Evolutionary conservation across 495 filamentous ascomycete species (phyloP).

Genomic region (Talaromyces liani): DNA sequence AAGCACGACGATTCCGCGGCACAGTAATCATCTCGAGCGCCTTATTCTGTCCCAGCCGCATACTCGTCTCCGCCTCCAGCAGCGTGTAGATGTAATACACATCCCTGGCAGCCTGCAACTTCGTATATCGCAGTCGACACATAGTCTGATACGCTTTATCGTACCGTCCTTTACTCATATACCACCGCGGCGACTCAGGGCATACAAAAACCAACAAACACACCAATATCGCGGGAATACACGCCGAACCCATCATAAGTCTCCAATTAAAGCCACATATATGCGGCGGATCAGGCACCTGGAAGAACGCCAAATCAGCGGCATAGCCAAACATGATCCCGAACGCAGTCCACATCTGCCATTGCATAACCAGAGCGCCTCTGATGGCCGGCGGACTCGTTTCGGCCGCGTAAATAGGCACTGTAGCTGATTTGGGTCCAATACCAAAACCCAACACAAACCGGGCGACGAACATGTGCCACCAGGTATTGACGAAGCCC

Average conservation of each 20-base stretch:
- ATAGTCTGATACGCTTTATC: constrained; percentile 60
- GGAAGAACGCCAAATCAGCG: constrained; percentile 64
- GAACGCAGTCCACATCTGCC: constrained; percentile 86
- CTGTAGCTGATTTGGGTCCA: constrained; percentile 73
- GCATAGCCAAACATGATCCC: constrained; percentile 75
- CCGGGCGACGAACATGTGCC: constrained; percentile 64
- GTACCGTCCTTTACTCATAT: constrained; percentile 63
- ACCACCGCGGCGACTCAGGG: constrained; percentile 74
- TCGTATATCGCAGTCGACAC: constrained; percentile 56
- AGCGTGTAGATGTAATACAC: constrained; percentile 74
- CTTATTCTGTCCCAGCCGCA: constrained; percentile 54
- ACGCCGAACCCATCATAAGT: constrained; percentile 74
- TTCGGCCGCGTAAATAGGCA: constrained; percentile 75
- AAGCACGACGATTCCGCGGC: constrained; percentile 71
- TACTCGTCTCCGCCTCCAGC: constrained; percentile 56
- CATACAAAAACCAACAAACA: constrained; percentile 62
- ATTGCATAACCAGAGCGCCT: constrained; percentile 71
- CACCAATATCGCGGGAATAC: constrained; percentile 66
- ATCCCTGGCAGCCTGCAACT: constrained; percentile 74
- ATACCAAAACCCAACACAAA: constrained; percentile 71
- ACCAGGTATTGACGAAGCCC: constrained; percentile 67
- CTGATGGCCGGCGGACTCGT: constrained; percentile 63
- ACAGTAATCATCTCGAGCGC: constrained; percentile 64
- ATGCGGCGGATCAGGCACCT: constrained; percentile 45
- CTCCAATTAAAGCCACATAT: constrained; percentile 70